Percentiles rank a stretch among this genome's conserved stretches.
phyloP scores from a whole-genome alignment of 352 stramenopile genomes.

The Globisporangium ultimum region DNA sequence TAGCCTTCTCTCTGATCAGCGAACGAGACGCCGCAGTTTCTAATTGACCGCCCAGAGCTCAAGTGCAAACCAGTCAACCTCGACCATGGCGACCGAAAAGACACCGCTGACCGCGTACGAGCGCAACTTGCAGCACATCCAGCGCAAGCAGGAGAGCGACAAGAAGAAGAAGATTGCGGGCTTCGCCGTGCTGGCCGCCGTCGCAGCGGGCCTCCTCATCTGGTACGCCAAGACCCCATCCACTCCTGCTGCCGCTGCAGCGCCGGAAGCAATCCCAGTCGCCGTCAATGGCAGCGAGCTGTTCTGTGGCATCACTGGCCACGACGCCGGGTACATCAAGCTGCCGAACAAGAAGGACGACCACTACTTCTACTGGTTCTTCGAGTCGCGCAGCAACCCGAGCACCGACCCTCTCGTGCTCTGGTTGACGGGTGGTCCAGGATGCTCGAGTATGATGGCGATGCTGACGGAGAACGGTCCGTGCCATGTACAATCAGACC shows the following conservation, averaged over 20 bases:
- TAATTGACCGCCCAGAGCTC: no score
- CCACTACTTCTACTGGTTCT: constrained; percentile 48
- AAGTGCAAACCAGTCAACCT: no score
- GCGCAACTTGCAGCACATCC: constrained; percentile 18
- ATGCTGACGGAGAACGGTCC: constrained; percentile 34
- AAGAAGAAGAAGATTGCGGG: constrained; percentile 16
- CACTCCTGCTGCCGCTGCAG: background rate
- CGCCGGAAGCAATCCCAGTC: background rate
- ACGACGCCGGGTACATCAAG: constrained; percentile 34
- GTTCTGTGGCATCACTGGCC: constrained; percentile 18
- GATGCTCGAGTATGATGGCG: constrained; percentile 33
- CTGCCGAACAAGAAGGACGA: constrained; percentile 37
- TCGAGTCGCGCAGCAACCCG: constrained; percentile 23
- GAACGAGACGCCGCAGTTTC: no score
- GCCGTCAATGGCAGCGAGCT: background rate
- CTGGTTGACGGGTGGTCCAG: constrained; percentile 34
- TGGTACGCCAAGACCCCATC: background rate
- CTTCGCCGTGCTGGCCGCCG: constrained; percentile 7
- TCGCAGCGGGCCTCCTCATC: constrained; percentile 8
- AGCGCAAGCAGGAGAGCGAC: constrained; percentile 10
- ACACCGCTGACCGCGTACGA: constrained; percentile 14
- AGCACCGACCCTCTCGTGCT: constrained; percentile 28
- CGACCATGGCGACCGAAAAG: constrained; percentile 11
- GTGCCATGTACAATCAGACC: constrained; percentile 21
- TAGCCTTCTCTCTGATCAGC: no score